Percentiles rank a stretch among this genome's conserved stretches.
Evolutionary conservation across 345 rosid species (phyloP).

Genomic region (Sonneratia caseolaris): DNA sequence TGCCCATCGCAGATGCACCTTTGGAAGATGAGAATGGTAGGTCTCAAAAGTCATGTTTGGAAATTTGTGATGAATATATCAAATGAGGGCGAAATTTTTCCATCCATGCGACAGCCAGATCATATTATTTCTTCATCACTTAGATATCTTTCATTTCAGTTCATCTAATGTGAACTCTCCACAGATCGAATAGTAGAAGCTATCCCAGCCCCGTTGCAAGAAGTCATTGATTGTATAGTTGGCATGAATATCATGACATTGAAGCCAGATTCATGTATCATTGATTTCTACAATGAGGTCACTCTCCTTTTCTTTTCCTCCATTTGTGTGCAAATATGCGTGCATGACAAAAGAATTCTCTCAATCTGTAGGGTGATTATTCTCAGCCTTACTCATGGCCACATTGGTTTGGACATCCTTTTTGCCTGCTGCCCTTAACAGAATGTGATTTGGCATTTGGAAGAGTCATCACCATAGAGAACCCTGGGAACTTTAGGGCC

Average conservation of each 20-base stretch:
- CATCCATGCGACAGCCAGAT: background rate
- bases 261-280: slow-evolving; percentile 79
- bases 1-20: slow-evolving; percentile 65
- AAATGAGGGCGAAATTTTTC: too few species aligned
- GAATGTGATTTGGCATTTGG: slow-evolving; percentile 83
- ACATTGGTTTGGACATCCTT: slow-evolving; percentile 73
- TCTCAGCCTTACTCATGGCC: slow-evolving; percentile 73
- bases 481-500: slow-evolving; percentile 77
- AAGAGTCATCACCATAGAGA: slow-evolving; percentile 43
- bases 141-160: background rate
- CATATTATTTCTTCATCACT: background rate
- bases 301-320: background rate
- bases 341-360: background rate
- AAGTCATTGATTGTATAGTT: slow-evolving; percentile 57
- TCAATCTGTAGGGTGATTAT: slow-evolving; percentile 65
- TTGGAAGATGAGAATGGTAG: slow-evolving; percentile 52
- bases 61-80: background rate
- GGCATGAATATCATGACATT: slow-evolving; percentile 40
- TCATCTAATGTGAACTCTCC: slow-evolving; percentile 5
- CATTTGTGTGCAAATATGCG: background rate
- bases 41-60: slow-evolving; percentile 49
- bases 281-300: slow-evolving; percentile 84
- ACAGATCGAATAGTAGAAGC: slow-evolving; percentile 59
- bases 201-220: slow-evolving; percentile 68
- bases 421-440: slow-evolving; percentile 56